Conservation (phyloP, 106 monocot species). For the Allium sativum region DNA sequence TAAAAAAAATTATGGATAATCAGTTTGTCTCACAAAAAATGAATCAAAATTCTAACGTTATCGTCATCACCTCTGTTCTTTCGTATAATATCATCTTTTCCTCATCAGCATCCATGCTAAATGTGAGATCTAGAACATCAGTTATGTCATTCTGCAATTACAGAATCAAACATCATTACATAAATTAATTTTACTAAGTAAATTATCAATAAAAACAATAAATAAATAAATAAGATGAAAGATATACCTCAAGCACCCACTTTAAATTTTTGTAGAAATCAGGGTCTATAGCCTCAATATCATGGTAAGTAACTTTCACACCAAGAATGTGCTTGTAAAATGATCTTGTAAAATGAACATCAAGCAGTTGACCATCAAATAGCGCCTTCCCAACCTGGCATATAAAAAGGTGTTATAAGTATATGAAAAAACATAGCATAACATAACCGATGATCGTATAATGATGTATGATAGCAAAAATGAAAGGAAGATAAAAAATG, state of each 20-base stretch:
- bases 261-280: conserved; percentile 90
- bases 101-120: conserved; percentile 98
- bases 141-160: conserved; percentile 81
- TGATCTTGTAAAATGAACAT: conserved; percentile 97
- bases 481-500: conserved; percentile 3
- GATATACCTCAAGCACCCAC: conserved; percentile 94
- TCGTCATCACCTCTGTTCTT: conserved; percentile 46
- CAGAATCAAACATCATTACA: not conserved
- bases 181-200: not conserved
- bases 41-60: too few species aligned
- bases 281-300: conserved; percentile 97
- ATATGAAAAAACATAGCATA: not conserved
- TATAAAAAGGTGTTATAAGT: not conserved
- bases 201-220: not conserved
- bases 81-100: conserved; percentile 95
- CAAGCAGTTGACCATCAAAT: conserved; percentile 91
- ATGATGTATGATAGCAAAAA: not conserved
- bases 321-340: conserved; percentile 99
- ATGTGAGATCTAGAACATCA: conserved; percentile 86
- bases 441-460: too few species aligned
- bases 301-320: conserved; percentile 93
- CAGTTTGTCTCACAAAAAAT: too few species aligned
- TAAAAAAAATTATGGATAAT: too few species aligned
- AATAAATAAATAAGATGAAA: not conserved
- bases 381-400: conserved; percentile 90